Conservation (phyloP, 805 yeast genomes). For the Scheffersomyces amazonensis region DNA sequence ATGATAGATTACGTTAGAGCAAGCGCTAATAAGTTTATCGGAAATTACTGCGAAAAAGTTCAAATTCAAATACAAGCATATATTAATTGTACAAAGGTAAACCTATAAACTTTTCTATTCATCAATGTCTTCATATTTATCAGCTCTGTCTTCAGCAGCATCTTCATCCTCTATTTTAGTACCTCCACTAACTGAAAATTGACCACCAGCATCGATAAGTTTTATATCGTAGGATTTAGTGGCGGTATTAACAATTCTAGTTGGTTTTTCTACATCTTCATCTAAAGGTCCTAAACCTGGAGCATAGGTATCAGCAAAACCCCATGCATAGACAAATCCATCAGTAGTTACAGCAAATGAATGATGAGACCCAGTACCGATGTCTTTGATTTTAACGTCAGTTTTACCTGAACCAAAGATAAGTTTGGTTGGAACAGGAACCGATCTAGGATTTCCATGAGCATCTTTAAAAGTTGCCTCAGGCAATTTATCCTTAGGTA, state of each 20-base stretch:
- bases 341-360: constrained; percentile 80
- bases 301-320: constrained; percentile 96
- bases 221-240: constrained; percentile 73
- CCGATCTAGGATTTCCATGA: constrained; percentile 76
- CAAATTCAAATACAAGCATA: too few relatives aligned
- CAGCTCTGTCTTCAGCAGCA: constrained; percentile 45
- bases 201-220: constrained; percentile 92
- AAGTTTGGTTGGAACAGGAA: constrained; percentile 80
- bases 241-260: constrained; percentile 91
- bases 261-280: constrained; percentile 82
- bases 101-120: constrained; percentile 13
- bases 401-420: constrained; percentile 30
- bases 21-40: too few relatives aligned
- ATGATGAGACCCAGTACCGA: constrained; percentile 91
- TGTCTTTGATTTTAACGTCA: constrained; percentile 29
- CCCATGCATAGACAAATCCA: constrained; percentile 94
- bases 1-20: too few relatives aligned
- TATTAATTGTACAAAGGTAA: too few relatives aligned
- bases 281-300: constrained; percentile 93
- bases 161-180: constrained; percentile 54
- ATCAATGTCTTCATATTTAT: constrained; percentile 51
- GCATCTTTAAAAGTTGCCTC: constrained; percentile 71
- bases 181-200: constrained; percentile 89
- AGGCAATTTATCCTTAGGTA: constrained; percentile 64
- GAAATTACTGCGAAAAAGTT: too few relatives aligned